Conservation (phyloP, 352 stramenopile genomes). For the Pythium sukuiense region DNA sequence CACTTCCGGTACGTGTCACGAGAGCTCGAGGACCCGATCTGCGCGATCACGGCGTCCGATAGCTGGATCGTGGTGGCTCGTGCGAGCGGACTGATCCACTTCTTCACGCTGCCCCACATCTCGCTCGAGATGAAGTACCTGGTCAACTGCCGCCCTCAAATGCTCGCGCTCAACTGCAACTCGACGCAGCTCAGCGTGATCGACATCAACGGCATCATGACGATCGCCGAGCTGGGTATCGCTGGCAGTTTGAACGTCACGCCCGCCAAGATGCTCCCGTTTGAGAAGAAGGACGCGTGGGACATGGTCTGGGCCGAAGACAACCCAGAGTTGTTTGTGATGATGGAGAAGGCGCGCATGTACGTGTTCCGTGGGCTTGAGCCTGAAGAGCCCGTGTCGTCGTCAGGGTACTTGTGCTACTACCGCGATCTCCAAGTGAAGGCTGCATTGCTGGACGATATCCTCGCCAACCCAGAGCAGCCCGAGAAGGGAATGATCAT, state of each 20-base stretch:
- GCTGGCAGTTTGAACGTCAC: slow-evolving; percentile 59
- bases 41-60: slow-evolving; percentile 82
- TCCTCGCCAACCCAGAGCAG: slow-evolving; percentile 80
- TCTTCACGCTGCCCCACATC: slow-evolving; percentile 92
- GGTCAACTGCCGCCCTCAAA: slow-evolving; percentile 75
- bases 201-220: slow-evolving; percentile 87
- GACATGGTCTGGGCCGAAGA: slow-evolving; percentile 92
- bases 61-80: slow-evolving; percentile 84
- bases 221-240: slow-evolving; percentile 80
- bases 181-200: slow-evolving; percentile 87
- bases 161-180: slow-evolving; percentile 89
- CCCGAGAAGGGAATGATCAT: slow-evolving; percentile 80
- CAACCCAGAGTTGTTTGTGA: slow-evolving; percentile 91
- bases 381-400: slow-evolving; percentile 88
- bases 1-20: slow-evolving; percentile 68
- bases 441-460: slow-evolving; percentile 81
- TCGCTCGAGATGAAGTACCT: slow-evolving; percentile 91
- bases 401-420: slow-evolving; percentile 86
- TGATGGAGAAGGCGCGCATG: slow-evolving; percentile 93
- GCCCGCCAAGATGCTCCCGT: slow-evolving; percentile 70
- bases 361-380: slow-evolving; percentile 86
- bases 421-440: slow-evolving; percentile 90
- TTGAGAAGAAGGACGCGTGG: slow-evolving; percentile 91
- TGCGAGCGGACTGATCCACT: slow-evolving; percentile 80
- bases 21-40: slow-evolving; percentile 84